Evolutionary conservation across 1,139 yeast genomes (phyloP).

Genomic region (Sugiyamaella sp.): DNA sequence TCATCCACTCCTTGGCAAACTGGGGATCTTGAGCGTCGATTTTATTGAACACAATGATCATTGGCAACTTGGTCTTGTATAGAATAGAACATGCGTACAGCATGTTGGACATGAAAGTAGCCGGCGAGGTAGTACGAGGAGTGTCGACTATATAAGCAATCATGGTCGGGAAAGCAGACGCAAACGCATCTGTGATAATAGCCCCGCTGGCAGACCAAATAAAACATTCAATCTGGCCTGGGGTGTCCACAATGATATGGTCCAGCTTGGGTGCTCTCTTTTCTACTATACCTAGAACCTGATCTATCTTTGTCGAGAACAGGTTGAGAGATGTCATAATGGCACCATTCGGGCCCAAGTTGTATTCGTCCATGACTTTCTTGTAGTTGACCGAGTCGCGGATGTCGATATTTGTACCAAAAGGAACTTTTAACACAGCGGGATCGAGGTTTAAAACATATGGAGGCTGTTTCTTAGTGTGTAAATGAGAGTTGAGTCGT

Average conservation of each 20-base stretch:
- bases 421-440: conserved; percentile 90
- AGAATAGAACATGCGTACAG: conserved; percentile 95
- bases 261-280: conserved; percentile 63
- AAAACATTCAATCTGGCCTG: conserved; percentile 98
- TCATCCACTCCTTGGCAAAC: conserved; percentile 97
- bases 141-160: conserved; percentile 96
- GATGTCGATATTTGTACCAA: conserved; percentile 92
- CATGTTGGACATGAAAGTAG: conserved; percentile 98
- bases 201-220: conserved; percentile 93
- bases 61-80: conserved; percentile 94
- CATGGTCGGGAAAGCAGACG: conserved; percentile 93
- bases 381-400: conserved; percentile 95
- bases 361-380: conserved; percentile 90
- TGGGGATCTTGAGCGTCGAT: conserved; percentile 84
- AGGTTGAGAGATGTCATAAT: conserved; percentile 92
- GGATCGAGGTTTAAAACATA: conserved; percentile 96
- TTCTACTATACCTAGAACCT: conserved; percentile 83
- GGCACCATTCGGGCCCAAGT: conserved; percentile 97
- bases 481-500: conserved; percentile 85
- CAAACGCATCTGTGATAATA: conserved; percentile 94
- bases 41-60: conserved; percentile 95
- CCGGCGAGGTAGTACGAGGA: conserved; percentile 90
- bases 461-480: conserved; percentile 64
- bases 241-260: conserved; percentile 91
- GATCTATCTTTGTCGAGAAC: conserved; percentile 94